These are phyloP conservation scores for Sordariomycetes sp. DNA, from an alignment of 2,329 filamentous ascomycete genomes.

Conservation along the genomic window DNA sequence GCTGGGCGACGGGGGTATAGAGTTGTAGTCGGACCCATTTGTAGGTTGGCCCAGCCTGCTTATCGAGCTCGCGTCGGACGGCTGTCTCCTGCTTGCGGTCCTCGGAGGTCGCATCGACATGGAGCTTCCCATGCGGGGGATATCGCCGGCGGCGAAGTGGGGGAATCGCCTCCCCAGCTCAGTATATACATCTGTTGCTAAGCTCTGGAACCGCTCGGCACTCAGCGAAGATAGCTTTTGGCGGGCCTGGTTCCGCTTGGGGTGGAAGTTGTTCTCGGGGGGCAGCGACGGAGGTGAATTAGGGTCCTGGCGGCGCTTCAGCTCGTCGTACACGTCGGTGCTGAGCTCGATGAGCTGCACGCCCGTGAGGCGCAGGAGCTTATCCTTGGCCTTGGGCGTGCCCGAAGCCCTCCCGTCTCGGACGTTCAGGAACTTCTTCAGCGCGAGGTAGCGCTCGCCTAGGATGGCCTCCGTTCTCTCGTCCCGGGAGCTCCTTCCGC, in stretches of 20 bases:
- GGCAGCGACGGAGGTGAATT: conserved; percentile 36
- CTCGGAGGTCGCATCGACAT: conserved; percentile 46
- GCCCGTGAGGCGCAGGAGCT: conserved; percentile 75
- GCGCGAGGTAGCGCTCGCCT: conserved; percentile 66
- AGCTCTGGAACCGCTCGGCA: conserved; percentile 73
- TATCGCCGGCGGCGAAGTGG: conserved; percentile 57
- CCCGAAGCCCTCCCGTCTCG: conserved; percentile 54
- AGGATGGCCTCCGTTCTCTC: conserved; percentile 54
- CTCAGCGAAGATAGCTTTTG: conserved; percentile 88
- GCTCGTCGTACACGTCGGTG: conserved; percentile 93
- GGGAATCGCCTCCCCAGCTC: conserved; percentile 88
- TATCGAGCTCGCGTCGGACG: conserved; percentile 51
- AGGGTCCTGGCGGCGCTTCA: conserved; percentile 67
- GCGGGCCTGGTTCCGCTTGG: conserved; percentile 93
- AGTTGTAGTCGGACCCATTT: conserved; percentile 17
- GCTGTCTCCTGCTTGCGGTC: conserved; percentile 38
- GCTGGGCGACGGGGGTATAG: conserved; percentile 46
- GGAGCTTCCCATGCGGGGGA: conserved; percentile 55
- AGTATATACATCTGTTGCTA: conserved; percentile 92
- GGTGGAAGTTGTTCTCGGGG: conserved; percentile 77
- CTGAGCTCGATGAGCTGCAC: conserved; percentile 96
- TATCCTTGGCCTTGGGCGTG: conserved; percentile 71
- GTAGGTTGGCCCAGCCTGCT: conserved; percentile 20
- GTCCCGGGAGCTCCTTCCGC: conserved; percentile 42
- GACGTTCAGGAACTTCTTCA: conserved; percentile 65